Conservation (phyloP, 768 basidiomycete species). For the Boletus bicolor region DNA sequence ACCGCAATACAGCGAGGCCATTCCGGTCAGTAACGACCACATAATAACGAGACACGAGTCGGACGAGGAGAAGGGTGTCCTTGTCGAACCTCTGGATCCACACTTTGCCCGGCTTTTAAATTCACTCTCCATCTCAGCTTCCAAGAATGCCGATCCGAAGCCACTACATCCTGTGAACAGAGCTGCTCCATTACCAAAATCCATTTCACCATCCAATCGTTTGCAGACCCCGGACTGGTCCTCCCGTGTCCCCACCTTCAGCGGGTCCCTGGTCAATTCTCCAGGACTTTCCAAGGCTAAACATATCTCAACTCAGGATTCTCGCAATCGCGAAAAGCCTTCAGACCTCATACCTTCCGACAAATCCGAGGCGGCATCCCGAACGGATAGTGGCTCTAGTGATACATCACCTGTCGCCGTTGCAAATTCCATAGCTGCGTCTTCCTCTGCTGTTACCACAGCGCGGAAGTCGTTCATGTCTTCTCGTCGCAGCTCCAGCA, state of each 20-base stretch:
- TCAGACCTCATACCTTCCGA: background rate
- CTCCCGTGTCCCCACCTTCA: slow-evolving; percentile 28
- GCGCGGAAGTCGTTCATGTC: slow-evolving; percentile 22
- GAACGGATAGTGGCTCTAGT: background rate
- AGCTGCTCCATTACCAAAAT: slow-evolving; percentile 10
- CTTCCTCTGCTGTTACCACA: slow-evolving; percentile 13
- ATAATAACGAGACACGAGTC: slow-evolving; percentile 29
- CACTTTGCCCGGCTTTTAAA: slow-evolving; percentile 68
- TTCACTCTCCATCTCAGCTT: slow-evolving; percentile 56
- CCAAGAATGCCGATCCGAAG: slow-evolving; percentile 27
- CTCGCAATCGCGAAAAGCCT: slow-evolving; percentile 7
- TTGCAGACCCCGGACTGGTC: slow-evolving; percentile 31
- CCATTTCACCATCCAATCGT: slow-evolving; percentile 11
- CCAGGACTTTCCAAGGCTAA: slow-evolving; percentile 5
- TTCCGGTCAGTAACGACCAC: slow-evolving; percentile 20
- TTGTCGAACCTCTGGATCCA: slow-evolving; percentile 49
- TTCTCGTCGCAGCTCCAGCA: slow-evolving; percentile 42
- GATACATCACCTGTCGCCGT: slow-evolving; percentile 9
- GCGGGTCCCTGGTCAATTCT: slow-evolving; percentile 8
- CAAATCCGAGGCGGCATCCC: background rate
- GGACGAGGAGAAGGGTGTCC: slow-evolving; percentile 30
- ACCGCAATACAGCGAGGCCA: slow-evolving; percentile 49
- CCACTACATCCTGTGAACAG: slow-evolving; percentile 2
- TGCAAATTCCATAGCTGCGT: slow-evolving; percentile 1
- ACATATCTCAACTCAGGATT: background rate